phyloP scores from a whole-genome alignment of 768 basidiomycete species.

The Gautieria morchelliformis region DNA sequence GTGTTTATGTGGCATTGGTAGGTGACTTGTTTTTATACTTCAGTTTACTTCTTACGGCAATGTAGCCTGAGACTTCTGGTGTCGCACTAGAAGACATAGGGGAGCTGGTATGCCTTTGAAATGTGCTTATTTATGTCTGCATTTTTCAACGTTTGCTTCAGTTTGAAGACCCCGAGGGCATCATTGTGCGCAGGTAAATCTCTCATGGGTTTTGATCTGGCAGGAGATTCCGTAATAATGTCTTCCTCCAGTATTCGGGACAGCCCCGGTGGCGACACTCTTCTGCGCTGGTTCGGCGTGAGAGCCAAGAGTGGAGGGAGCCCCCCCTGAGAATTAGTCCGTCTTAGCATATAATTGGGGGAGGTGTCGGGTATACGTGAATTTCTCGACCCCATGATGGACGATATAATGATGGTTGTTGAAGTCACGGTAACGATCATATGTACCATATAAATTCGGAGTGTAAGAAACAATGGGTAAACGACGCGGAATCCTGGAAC shows the following conservation, averaged over 20 bases:
- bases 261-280: neutral
- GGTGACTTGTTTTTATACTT: neutral
- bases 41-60: neutral
- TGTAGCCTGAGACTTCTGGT: constrained; percentile 4
- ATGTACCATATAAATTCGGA: too few species aligned
- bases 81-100: constrained; percentile 4
- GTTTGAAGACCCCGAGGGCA: constrained; percentile 2
- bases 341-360: too few species aligned
- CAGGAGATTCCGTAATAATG: neutral
- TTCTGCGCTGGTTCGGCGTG: neutral
- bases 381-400: too few species aligned
- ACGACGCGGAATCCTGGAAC: too few species aligned
- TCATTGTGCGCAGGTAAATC: constrained; percentile 1
- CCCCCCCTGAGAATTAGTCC: too few species aligned
- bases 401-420: too few species aligned
- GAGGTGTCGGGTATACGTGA: too few species aligned
- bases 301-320: neutral
- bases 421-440: too few species aligned
- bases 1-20: constrained; percentile 3
- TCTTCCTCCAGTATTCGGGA: neutral
- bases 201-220: too few species aligned
- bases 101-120: neutral
- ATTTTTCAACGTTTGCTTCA: neutral
- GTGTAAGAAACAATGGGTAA: too few species aligned
- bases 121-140: neutral